Evolutionary conservation across 176 grass and related monocot species (phyloP).

Genomic region (Cenchrus purpureus): DNA sequence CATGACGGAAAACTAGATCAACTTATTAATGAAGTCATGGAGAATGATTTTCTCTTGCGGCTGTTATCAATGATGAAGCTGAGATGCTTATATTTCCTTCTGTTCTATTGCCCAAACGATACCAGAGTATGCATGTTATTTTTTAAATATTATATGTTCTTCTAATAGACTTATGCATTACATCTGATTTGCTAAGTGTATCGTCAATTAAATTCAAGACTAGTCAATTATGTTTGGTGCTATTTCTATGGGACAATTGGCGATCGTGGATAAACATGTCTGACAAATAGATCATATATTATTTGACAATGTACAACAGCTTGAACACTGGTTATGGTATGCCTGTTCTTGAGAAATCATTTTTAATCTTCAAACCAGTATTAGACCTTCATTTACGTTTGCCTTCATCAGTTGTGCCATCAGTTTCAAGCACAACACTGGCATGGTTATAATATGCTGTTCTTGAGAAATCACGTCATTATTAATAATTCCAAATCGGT

Average conservation of each 20-base stretch:
- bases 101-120: slow-evolving; percentile 44
- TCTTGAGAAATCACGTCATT: not conserved
- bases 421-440: not conserved
- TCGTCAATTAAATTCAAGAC: not conserved
- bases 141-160: not conserved
- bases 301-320: not conserved
- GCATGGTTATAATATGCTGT: not conserved
- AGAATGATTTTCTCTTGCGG: slow-evolving; percentile 41
- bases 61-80: slow-evolving; percentile 30
- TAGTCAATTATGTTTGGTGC: not conserved
- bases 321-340: not conserved
- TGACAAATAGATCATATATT: not conserved
- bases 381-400: not conserved
- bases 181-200: not conserved
- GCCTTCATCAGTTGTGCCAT: not conserved
- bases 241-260: not conserved
- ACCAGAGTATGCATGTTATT: slow-evolving; percentile 44
- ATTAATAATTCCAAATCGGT: not conserved
- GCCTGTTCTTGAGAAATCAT: not conserved
- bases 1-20: slow-evolving; percentile 33
- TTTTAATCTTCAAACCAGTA: not conserved
- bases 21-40: slow-evolving; percentile 36
- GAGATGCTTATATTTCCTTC: slow-evolving; percentile 63
- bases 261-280: not conserved
- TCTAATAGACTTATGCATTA: not conserved